Conservation (phyloP, 495 filamentous ascomycete species). For the Xylaria flabelliformis region DNA sequence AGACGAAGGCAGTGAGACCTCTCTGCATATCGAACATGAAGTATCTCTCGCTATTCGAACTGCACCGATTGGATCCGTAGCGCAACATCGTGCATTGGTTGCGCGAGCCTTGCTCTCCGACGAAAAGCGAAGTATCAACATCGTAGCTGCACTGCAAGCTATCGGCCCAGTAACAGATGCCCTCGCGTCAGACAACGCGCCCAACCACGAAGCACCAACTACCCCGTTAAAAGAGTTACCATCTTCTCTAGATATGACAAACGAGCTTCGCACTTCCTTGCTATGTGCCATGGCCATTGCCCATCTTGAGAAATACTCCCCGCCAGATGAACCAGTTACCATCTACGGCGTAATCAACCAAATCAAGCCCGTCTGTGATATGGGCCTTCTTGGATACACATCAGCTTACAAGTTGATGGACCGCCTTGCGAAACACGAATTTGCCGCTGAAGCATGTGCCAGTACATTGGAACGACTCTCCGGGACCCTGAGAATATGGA, state of each 20-base stretch:
- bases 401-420: constrained; percentile 76
- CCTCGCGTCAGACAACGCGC: constrained; percentile 36
- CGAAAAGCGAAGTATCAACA: constrained; percentile 59
- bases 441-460: constrained; percentile 52
- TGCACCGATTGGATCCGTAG: constrained; percentile 80
- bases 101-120: constrained; percentile 67
- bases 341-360: constrained; percentile 54
- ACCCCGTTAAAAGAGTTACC: constrained; percentile 44
- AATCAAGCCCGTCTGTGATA: constrained; percentile 59
- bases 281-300: constrained; percentile 82
- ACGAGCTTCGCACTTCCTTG: constrained; percentile 60
- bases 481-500: constrained; percentile 61
- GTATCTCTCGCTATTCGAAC: constrained; percentile 72
- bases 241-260: constrained; percentile 55
- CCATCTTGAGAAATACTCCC: constrained; percentile 61
- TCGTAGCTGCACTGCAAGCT: constrained; percentile 60
- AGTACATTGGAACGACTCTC: constrained; percentile 59
- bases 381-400: constrained; percentile 76
- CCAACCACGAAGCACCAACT: constrained; percentile 20
- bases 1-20: constrained; percentile 45
- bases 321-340: constrained; percentile 45
- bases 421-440: constrained; percentile 60
- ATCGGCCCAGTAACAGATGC: constrained; percentile 51
- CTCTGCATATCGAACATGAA: constrained; percentile 52
- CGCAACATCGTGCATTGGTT: constrained; percentile 78